Evolutionary conservation across 495 filamentous ascomycete genomes (phyloP).

Genomic region (Oleoguttula mirabilis): DNA sequence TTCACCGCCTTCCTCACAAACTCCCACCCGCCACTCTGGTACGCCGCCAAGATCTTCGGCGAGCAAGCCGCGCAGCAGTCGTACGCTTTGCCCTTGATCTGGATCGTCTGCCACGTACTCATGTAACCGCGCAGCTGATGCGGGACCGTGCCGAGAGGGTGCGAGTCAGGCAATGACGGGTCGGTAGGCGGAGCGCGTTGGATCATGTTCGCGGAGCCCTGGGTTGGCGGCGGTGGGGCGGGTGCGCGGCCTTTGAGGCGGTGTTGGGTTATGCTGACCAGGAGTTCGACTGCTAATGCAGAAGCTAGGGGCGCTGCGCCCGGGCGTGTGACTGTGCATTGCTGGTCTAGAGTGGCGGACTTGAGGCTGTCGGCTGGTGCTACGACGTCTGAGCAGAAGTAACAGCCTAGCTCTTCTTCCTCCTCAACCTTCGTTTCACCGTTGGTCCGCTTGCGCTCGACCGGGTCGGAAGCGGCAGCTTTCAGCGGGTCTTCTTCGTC

Average conservation of each 20-base stretch:
- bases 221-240: slow-evolving; percentile 39
- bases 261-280: slow-evolving; percentile 82
- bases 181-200: slow-evolving; percentile 25
- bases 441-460: neutral
- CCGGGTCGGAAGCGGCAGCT: slow-evolving; percentile 6
- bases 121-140: slow-evolving; percentile 91
- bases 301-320: slow-evolving; percentile 87
- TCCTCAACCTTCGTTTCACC: neutral
- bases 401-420: slow-evolving; percentile 71
- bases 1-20: slow-evolving; percentile 81
- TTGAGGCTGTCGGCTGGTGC: slow-evolving; percentile 59
- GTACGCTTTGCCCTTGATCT: slow-evolving; percentile 70
- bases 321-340: slow-evolving; percentile 93
- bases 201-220: slow-evolving; percentile 20
- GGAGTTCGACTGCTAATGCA: slow-evolving; percentile 78
- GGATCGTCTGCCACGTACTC: slow-evolving; percentile 70
- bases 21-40: slow-evolving; percentile 63
- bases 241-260: slow-evolving; percentile 48
- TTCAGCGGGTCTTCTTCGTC: slow-evolving; percentile 4
- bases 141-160: slow-evolving; percentile 78
- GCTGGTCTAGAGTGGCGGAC: slow-evolving; percentile 74
- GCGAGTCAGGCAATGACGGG: slow-evolving; percentile 31
- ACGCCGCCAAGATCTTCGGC: slow-evolving; percentile 57
- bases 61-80: slow-evolving; percentile 90
- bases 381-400: slow-evolving; percentile 97